These are phyloP conservation scores for Edaphochlamys debaryana DNA, from an alignment of 139 green algal species.

Conservation along the genomic window DNA sequence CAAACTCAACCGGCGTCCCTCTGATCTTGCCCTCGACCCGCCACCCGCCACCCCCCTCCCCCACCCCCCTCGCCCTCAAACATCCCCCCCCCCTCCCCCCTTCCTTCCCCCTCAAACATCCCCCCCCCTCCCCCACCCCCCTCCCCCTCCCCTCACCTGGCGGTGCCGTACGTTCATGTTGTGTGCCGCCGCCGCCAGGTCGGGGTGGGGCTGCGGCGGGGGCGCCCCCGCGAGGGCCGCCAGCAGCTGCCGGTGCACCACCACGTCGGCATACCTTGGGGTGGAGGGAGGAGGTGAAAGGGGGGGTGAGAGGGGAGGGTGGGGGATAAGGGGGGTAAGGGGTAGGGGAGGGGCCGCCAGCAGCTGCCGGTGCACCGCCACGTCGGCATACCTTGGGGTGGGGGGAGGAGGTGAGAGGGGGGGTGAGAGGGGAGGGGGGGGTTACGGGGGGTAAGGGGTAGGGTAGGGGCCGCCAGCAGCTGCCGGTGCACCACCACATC, in stretches of 20 bases:
- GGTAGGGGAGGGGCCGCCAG: constrained; percentile 29
- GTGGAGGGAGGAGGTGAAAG: background rate
- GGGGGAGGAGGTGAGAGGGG: background rate
- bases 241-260: constrained; percentile 69
- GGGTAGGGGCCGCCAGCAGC: constrained; percentile 47
- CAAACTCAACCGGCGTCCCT: too few relatives aligned
- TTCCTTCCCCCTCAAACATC: too few relatives aligned
- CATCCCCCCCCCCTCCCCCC: background rate
- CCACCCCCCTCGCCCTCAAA: too few relatives aligned
- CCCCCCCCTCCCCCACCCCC: too few relatives aligned
- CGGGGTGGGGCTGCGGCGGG: constrained; percentile 46
- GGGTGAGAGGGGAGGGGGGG: too few relatives aligned
- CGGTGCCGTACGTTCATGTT: constrained; percentile 75
- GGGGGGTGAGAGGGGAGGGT: too few relatives aligned
- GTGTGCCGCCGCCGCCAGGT: constrained; percentile 49
- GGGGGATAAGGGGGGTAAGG: too few relatives aligned
- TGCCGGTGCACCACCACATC: constrained; percentile 68
- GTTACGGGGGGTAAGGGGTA: too few relatives aligned
- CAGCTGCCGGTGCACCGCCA: constrained; percentile 68
- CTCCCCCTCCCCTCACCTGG: background rate
- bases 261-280: constrained; percentile 56
- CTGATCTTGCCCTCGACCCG: too few relatives aligned
- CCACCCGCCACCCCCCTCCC: too few relatives aligned
- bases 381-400: constrained; percentile 53
- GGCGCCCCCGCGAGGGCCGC: constrained; percentile 47